These are phyloP conservation scores for Fomitopsis betulina DNA, from an alignment of 1,284 basidiomycete species.

Conservation along the genomic window DNA sequence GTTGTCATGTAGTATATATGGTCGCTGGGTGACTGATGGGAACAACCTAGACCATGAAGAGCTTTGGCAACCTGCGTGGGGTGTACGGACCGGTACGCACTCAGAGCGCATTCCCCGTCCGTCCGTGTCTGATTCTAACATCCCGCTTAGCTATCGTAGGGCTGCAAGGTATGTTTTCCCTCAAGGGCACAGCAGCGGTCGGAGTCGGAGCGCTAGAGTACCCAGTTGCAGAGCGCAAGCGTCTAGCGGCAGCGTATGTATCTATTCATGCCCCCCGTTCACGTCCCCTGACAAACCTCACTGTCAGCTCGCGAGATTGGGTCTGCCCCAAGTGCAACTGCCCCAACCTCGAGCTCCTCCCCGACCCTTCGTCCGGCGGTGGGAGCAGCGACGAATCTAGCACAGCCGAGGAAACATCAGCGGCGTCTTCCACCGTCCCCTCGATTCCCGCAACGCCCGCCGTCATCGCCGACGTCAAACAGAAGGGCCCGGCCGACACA, in stretches of 20 bases:
- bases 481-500: conserved; percentile 8
- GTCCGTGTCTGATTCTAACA: neutral
- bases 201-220: conserved; percentile 89
- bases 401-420: neutral
- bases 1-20: conserved; percentile 21
- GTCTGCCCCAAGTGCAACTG: conserved; percentile 72
- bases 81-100: conserved; percentile 78
- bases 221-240: conserved; percentile 71
- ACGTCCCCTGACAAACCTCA: conserved; percentile 9
- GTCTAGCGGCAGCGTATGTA: conserved; percentile 75
- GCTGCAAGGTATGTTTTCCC: conserved; percentile 87
- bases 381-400: neutral
- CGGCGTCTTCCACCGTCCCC: neutral
- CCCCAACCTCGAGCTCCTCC: conserved; percentile 65
- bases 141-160: conserved; percentile 72
- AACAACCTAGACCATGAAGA: conserved; percentile 70
- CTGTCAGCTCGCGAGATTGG: conserved; percentile 75
- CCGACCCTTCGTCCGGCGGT: conserved; percentile 45
- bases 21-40: conserved; percentile 4
- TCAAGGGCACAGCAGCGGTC: conserved; percentile 85
- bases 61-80: conserved; percentile 97
- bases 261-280: neutral
- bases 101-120: neutral
- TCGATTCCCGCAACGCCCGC: neutral
- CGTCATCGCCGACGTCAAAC: neutral